Percentiles rank a stretch among this genome's conserved stretches.
Conservation (phyloP, 164 flowering plant genomes). For the Liriodendron chinense region DNA sequence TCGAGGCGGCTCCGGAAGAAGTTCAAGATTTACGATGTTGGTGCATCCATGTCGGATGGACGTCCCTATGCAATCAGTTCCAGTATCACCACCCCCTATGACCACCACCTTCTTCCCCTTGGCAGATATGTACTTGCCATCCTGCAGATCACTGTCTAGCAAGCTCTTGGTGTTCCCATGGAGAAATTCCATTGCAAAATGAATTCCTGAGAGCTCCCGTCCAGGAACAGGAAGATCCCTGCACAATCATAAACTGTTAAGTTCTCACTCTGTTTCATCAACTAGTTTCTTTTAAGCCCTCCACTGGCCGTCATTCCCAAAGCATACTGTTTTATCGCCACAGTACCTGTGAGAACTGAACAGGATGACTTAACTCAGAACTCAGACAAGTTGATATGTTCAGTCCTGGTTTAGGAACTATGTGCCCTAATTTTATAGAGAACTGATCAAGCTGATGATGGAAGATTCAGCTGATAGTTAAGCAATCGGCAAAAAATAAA, state of each 20-base stretch:
- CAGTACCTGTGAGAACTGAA: not conserved
- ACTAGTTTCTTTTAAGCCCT: not conserved
- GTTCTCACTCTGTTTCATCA: not conserved
- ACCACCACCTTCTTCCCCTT: conserved; percentile 98
- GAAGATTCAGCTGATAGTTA: too few species aligned
- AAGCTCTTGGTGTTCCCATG: conserved; percentile 96
- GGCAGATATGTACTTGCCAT: conserved; percentile 90
- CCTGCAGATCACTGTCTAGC: conserved; percentile 85
- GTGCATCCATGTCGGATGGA: conserved; percentile 93
- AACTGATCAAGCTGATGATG: too few species aligned
- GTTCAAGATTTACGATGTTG: conserved; percentile 73
- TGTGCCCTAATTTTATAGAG: too few species aligned
- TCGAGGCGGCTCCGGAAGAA: conserved; percentile 86
- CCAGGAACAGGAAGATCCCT: conserved; percentile 99
- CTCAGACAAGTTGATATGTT: too few species aligned
- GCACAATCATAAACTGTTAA: conserved; percentile 7
- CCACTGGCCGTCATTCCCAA: not conserved
- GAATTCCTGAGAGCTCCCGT: conserved; percentile 76
- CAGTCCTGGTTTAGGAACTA: too few species aligned
- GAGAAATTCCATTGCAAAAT: conserved; percentile 97
- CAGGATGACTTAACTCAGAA: not conserved
- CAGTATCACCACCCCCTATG: conserved; percentile 99
- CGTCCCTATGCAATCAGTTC: conserved; percentile 98
- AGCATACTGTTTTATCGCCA: not conserved
- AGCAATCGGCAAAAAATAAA: too few species aligned